These are phyloP conservation scores for Rhizophora apiculata DNA, from an alignment of 345 rosid species.

Conservation along the genomic window DNA sequence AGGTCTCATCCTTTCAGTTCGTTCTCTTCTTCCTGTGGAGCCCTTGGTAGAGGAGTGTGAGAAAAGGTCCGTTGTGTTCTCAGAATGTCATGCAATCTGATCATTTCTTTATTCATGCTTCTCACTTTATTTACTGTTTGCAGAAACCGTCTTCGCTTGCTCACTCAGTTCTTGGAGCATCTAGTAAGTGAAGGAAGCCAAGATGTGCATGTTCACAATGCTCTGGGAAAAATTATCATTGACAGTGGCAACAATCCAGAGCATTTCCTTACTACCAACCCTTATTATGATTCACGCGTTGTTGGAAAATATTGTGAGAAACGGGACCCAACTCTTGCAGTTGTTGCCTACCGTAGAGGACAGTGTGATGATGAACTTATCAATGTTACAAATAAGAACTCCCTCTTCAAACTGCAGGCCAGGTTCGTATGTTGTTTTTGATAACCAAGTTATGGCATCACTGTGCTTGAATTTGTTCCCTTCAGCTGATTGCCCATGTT, in stretches of 20 bases:
- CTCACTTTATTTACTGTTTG: slow-evolving; percentile 17
- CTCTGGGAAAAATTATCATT: slow-evolving; percentile 96
- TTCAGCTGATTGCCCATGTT: slow-evolving; percentile 8
- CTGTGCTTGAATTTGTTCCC: neutral
- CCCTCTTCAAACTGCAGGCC: slow-evolving; percentile 94
- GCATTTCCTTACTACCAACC: slow-evolving; percentile 96
- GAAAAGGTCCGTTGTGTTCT: slow-evolving; percentile 48
- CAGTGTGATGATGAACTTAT: slow-evolving; percentile 97
- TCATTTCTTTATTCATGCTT: neutral
- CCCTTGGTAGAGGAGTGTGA: slow-evolving; percentile 86
- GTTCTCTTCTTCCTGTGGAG: slow-evolving; percentile 81
- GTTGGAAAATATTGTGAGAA: slow-evolving; percentile 99
- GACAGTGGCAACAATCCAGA: slow-evolving; percentile 99
- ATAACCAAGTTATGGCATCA: neutral
- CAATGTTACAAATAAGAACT: slow-evolving; percentile 93
- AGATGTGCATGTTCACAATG: slow-evolving; percentile 98
- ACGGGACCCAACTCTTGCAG: slow-evolving; percentile 99
- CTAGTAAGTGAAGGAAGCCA: slow-evolving; percentile 99
- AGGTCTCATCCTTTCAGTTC: slow-evolving; percentile 92
- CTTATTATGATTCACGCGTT: slow-evolving; percentile 94
- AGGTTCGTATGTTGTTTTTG: slow-evolving; percentile 49
- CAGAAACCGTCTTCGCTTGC: slow-evolving; percentile 99
- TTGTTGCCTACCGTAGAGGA: slow-evolving; percentile 95
- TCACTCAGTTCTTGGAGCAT: slow-evolving; percentile 99
- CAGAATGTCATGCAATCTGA: neutral